Base-by-base conservation (phyloP, 2,329 filamentous ascomycete species). In the Neofusicoccum ribis region DNA sequence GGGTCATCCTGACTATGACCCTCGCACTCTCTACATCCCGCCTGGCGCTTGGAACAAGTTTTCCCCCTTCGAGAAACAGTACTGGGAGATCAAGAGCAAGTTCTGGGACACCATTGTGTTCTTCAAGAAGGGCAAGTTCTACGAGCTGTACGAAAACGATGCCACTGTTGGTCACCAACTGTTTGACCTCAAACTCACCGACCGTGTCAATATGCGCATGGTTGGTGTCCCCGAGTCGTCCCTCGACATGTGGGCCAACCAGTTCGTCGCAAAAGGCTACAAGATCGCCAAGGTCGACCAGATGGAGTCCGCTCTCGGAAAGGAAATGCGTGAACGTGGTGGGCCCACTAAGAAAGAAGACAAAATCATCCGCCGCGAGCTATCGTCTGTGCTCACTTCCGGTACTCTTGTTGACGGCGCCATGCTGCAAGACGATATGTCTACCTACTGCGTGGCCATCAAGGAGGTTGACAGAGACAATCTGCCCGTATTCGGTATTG, bases 81-180 rank as follows among this genome's bases (percentile, higher is more conserved):
- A 99, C 77, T 99, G 95, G 95, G 92, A 96, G 73, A 98, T 99
- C 78, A 99, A 99, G 81, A 91, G 93, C 77, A 97, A 97, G 71
- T 91, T 96, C 69, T 98, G 92, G 91, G 93, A 97, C 70, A 97
- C 93, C 0, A 90, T 99, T 51, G 94, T 99, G 15, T 99, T 99
- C 80, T 99, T 99, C 88, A 99, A 98, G 79, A 99, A 99, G 83
- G 95, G 95, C 73, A 99, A 99, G 73, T 99, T 99, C 78, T 99
- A 97, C 74, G 95, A 99, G 76, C 84, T 99, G 0, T 99, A 98
- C 73, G 95, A 99, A 76, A 97, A 97, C 67, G 95, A 99, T 78
- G 95, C 95, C 5, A 97, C 94, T 0, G 89, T 98, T 64, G 95
- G 95, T 4, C 93, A 99, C 74, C 95, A 98, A 76, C 84, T 97